Percentiles rank a stretch among this genome's conserved stretches.
Conservation (phyloP, 169 alveolate genomes). For the Perkinsus olseni region DNA sequence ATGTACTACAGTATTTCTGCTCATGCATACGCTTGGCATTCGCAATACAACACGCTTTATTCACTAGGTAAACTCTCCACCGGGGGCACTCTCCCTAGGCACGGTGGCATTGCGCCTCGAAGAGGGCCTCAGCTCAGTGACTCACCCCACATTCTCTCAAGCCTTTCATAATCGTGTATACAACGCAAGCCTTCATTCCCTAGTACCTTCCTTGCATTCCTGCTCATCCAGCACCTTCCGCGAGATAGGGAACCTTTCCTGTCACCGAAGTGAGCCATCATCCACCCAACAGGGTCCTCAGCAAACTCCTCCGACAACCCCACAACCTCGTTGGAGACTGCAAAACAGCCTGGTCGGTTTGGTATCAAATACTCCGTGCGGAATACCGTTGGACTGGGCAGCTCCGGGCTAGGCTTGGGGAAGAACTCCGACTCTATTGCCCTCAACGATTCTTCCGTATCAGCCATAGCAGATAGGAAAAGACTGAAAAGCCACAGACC, state of each 20-base stretch:
- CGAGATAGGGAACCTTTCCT: background rate
- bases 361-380: background rate
- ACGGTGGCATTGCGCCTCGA: too few relatives aligned
- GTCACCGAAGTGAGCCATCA: background rate
- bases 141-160: too few relatives aligned
- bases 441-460: background rate
- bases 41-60: too few relatives aligned
- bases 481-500: background rate
- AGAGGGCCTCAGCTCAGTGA: too few relatives aligned
- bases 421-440: background rate
- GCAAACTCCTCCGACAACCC: background rate
- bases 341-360: background rate
- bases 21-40: too few relatives aligned
- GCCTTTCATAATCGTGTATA: too few relatives aligned
- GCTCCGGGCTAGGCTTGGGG: background rate
- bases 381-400: background rate
- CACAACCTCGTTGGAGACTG: background rate
- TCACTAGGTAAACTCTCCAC: too few relatives aligned
- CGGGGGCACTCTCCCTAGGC: too few relatives aligned
- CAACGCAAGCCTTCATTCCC: background rate
- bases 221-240: background rate
- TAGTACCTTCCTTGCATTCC: background rate
- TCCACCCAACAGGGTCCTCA: background rate
- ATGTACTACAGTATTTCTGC: too few relatives aligned
- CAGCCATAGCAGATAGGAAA: background rate